Evolutionary conservation across 2,329 filamentous ascomycete species (phyloP).

Genomic region (Clarireedia paspali): DNA sequence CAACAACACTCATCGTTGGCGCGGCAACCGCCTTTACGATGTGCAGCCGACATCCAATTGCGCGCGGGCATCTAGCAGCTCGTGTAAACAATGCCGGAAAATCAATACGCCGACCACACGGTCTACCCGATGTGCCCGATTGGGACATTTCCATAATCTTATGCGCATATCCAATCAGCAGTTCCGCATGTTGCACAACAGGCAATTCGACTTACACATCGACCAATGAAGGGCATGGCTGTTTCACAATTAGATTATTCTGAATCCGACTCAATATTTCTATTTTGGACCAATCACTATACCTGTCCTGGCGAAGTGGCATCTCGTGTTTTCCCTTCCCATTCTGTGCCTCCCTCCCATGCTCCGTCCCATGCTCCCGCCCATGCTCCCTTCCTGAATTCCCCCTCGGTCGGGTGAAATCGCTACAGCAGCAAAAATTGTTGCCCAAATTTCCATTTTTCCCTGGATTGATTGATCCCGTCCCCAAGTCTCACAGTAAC

Average conservation of each 20-base stretch:
- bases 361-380: no score
- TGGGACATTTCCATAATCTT: neutral
- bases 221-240: no score
- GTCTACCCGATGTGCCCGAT: no score
- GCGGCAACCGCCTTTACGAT: neutral
- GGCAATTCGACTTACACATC: no score
- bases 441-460: neutral
- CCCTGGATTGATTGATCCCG: neutral
- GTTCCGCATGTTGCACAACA: no score
- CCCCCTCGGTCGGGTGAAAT: neutral
- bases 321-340: neutral
- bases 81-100: neutral
- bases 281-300: neutral
- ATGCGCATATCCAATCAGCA: neutral
- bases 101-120: no score
- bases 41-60: neutral
- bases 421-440: neutral
- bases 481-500: no score
- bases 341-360: no score
- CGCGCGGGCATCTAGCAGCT: neutral
- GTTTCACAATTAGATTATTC: neutral
- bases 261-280: neutral
- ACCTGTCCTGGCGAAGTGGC: neutral
- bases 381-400: neutral
- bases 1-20: constrained; percentile 3